Conservation (phyloP, 2,329 filamentous ascomycete species). For the Pseudocercospora vitis region DNA sequence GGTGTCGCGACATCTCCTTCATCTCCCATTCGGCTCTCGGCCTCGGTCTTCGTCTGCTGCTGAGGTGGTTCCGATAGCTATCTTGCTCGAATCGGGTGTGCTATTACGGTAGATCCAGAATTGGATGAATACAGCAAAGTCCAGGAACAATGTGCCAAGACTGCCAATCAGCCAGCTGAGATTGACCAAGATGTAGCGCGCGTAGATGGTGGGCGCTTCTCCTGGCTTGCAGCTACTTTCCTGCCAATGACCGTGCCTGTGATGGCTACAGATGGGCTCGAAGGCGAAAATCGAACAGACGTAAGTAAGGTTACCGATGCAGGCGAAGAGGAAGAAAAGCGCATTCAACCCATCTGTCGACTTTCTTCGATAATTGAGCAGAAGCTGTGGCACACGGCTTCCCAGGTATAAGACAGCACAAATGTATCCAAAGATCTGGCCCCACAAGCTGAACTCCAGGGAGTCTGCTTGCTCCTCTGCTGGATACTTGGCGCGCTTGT, state of each 20-base stretch:
- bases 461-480: slow-evolving; percentile 47
- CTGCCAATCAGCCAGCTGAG: slow-evolving; percentile 88
- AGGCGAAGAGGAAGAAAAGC: slow-evolving; percentile 95
- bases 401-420: slow-evolving; percentile 88
- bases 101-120: slow-evolving; percentile 76
- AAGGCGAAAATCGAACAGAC: slow-evolving; percentile 90
- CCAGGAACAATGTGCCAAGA: slow-evolving; percentile 79
- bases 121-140: slow-evolving; percentile 83
- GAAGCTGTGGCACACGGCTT: slow-evolving; percentile 82
- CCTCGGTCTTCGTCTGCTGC: slow-evolving; percentile 32
- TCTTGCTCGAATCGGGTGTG: slow-evolving; percentile 26
- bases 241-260: slow-evolving; percentile 36
- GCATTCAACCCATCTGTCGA: slow-evolving; percentile 90
- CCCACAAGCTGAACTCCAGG: slow-evolving; percentile 70
- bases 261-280: slow-evolving; percentile 65
- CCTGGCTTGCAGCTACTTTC: slow-evolving; percentile 59
- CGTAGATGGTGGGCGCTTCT: slow-evolving; percentile 69
- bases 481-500: slow-evolving; percentile 26
- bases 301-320: slow-evolving; percentile 90
- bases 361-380: slow-evolving; percentile 89
- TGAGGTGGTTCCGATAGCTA: slow-evolving; percentile 18
- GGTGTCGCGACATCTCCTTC: no score
- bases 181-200: slow-evolving; percentile 83
- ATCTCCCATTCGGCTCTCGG: slow-evolving; percentile 29
- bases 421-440: slow-evolving; percentile 90